Percentiles rank a stretch among this genome's conserved stretches.
Evolutionary conservation across 164 flowering plant genomes (phyloP).

Genomic region (Tetracentron sinense): DNA sequence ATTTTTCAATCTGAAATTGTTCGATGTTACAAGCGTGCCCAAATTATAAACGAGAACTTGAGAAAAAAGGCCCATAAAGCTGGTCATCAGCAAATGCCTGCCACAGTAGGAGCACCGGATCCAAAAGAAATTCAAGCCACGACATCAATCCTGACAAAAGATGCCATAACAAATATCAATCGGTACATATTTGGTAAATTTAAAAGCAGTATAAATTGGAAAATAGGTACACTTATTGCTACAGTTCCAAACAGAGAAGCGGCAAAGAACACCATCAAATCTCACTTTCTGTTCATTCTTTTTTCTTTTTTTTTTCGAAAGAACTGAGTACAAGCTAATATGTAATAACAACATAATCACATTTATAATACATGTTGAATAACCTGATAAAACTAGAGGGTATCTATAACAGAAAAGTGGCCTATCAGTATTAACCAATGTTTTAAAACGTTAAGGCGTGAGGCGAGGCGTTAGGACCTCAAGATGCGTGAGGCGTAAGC

Average conservation of each 20-base stretch:
- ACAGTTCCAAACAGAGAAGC: not conserved
- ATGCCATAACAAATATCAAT: constrained; percentile 4
- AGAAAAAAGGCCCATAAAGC: constrained; percentile 15
- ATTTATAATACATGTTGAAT: not conserved
- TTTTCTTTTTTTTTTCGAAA: no score
- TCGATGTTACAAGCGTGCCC: constrained; percentile 35
- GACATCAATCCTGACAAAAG: constrained; percentile 23
- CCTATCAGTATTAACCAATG: no score
- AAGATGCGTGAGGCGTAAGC: no score
- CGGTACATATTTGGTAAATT: not conserved
- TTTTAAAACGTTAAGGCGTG: no score
- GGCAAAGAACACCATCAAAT: not conserved
- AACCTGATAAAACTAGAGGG: no score
- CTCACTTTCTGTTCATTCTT: not conserved
- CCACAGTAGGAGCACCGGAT: constrained; percentile 17
- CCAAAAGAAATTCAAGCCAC: constrained; percentile 14
- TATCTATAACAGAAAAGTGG: no score
- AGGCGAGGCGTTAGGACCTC: no score
- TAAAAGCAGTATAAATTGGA: not conserved
- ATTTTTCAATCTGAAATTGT: constrained; percentile 29
- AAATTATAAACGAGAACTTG: constrained; percentile 27
- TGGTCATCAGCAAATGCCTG: constrained; percentile 13
- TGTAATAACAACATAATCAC: not conserved
- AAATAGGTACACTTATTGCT: no score
- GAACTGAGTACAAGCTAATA: no score